Percentiles rank a stretch among this genome's conserved stretches.
Evolutionary conservation across 2,329 filamentous ascomycete species (phyloP).

Genomic region (Venturia nashicola): DNA sequence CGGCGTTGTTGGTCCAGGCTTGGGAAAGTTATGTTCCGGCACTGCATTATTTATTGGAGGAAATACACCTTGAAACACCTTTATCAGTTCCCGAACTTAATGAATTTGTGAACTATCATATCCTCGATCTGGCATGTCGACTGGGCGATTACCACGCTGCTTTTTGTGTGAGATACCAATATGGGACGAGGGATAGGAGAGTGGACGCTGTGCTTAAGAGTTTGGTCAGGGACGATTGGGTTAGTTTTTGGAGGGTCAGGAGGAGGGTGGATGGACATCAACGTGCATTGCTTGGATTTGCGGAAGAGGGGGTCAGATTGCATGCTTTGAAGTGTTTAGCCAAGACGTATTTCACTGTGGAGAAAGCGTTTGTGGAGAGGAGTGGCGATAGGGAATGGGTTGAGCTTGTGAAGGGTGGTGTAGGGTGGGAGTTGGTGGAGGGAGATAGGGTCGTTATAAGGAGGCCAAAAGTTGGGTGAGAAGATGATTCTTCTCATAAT

Average conservation of each 20-base stretch:
- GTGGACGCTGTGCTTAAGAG: constrained; percentile 58
- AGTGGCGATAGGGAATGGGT: constrained; percentile 60
- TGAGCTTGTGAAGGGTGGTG: constrained; percentile 54
- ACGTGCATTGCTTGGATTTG: constrained; percentile 68
- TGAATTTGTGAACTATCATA: constrained; percentile 69
- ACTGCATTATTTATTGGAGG: constrained; percentile 62
- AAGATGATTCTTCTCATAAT: too few species aligned
- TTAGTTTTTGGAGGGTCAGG: constrained; percentile 61
- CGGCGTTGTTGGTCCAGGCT: constrained; percentile 68
- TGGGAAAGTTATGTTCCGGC: constrained; percentile 86
- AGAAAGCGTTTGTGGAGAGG: constrained; percentile 55
- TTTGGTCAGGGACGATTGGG: constrained; percentile 71
- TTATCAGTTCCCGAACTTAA: constrained; percentile 61
- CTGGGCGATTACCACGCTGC: constrained; percentile 64
- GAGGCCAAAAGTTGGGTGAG: constrained; percentile 31
- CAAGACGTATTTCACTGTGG: constrained; percentile 64
- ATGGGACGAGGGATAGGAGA: constrained; percentile 51
- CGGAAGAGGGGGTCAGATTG: constrained; percentile 58
- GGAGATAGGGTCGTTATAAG: constrained; percentile 70
- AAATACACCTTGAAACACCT: constrained; percentile 55
- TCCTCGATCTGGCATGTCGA: constrained; percentile 82
- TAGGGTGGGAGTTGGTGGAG: constrained; percentile 76
- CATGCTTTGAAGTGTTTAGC: constrained; percentile 82
- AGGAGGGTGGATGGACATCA: constrained; percentile 68
- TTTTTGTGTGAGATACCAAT: constrained; percentile 50